A percentile compares a stretch with the other conserved stretches of the same genome.
phyloP scores from a whole-genome alignment of 73 alveolate species.

The Tetrahymena borealis region DNA sequence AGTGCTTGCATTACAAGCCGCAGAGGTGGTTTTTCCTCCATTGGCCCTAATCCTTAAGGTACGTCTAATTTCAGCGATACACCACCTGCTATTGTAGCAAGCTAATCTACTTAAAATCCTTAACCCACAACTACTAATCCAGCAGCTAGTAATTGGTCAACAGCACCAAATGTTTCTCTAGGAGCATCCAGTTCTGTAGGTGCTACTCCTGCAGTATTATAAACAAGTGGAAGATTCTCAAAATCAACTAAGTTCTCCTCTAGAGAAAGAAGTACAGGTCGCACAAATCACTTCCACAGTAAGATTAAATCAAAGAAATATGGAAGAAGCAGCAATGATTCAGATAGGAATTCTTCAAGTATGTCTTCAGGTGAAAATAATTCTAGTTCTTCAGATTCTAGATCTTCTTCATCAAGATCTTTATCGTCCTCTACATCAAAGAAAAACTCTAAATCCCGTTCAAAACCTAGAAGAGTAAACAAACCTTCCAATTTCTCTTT shows the following conservation, averaged over 20 bases:
- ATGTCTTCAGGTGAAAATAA: neutral
- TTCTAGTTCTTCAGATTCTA: neutral
- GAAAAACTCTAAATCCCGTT: neutral
- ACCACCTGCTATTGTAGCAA: neutral
- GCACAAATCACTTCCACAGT: neutral
- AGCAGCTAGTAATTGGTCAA: conserved; percentile 1
- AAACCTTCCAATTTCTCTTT: neutral
- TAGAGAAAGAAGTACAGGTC: neutral
- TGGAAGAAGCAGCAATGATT: neutral
- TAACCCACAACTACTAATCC: neutral
- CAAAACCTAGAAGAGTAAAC: neutral
- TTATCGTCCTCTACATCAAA: neutral
- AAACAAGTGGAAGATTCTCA: neutral
- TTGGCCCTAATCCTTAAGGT: neutral
- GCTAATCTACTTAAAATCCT: no score
- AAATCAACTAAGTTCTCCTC: neutral
- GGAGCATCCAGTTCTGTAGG: neutral
- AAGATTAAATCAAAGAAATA: neutral
- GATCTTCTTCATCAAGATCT: neutral
- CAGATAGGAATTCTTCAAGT: neutral
- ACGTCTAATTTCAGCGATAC: neutral
- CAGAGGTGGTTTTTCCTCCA: neutral
- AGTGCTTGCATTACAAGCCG: no score
- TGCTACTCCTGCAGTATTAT: neutral
- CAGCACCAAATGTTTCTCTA: neutral